Evolutionary conservation across 495 filamentous ascomycete genomes (phyloP).

Genomic region (Aspergillus biplanus): DNA sequence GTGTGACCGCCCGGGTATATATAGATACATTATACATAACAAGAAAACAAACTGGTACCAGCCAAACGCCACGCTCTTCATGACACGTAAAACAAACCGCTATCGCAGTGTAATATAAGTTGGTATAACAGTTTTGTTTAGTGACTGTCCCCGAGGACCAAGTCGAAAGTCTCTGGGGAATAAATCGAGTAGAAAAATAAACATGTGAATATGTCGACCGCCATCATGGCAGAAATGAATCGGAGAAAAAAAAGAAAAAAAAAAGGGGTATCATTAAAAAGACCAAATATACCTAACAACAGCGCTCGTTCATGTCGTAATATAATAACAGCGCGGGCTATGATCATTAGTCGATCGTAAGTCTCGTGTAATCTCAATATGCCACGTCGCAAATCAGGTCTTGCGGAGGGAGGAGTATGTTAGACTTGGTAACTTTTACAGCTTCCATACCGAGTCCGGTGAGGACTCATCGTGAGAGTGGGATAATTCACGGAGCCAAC

Average conservation of each 20-base stretch:
- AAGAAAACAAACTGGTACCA: constrained; percentile 4
- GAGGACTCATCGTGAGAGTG: constrained; percentile 34
- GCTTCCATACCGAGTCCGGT: constrained; percentile 40
- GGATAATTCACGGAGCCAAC: constrained; percentile 55
- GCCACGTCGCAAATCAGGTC: constrained; percentile 2
- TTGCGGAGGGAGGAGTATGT: neutral
- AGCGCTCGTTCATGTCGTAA: constrained; percentile 26
- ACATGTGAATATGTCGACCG: constrained; percentile 1
- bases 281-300: constrained; percentile 30
- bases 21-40: constrained; percentile 17
- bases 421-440: constrained; percentile 28
- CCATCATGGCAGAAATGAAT: constrained; percentile 8
- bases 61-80: constrained; percentile 17
- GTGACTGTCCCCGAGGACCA: neutral
- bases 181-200: constrained; percentile 4
- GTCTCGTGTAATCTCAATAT: neutral
- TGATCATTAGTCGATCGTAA: constrained; percentile 24
- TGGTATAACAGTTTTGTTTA: constrained; percentile 2
- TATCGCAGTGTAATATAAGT: constrained; percentile 2
- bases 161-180: constrained; percentile 5
- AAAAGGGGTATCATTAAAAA: constrained; percentile 32
- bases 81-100: neutral
- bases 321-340: constrained; percentile 20
- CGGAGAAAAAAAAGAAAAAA: constrained; percentile 15
- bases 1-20: constrained; percentile 11